phyloP scores from a whole-genome alignment of 495 filamentous ascomycete species.

The Apodospora peruviana region DNA sequence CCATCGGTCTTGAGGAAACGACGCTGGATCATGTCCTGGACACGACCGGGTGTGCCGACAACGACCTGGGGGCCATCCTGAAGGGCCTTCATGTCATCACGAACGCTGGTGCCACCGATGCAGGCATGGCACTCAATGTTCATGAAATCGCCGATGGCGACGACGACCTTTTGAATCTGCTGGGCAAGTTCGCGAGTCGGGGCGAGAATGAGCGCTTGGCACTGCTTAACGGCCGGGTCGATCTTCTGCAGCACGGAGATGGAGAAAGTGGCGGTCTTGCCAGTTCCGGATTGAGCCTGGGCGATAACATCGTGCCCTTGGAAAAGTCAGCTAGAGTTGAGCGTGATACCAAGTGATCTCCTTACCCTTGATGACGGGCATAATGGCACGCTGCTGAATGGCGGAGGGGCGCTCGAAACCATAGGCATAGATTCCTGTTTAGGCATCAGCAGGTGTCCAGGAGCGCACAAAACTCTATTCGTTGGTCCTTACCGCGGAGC shows the following conservation, averaged over 20 bases:
- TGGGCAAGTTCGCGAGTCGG: conserved; percentile 96
- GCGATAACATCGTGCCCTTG: conserved; percentile 96
- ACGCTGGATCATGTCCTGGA: conserved; percentile 98
- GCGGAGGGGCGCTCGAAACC: conserved; percentile 99
- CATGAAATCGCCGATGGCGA: conserved; percentile 98
- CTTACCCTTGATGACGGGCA: conserved; percentile 99
- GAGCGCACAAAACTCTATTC: conserved; percentile 5
- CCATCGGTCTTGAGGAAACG: conserved; percentile 86
- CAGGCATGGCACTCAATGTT: conserved; percentile 98
- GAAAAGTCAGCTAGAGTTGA: conserved; percentile 21
- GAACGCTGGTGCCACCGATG: conserved; percentile 95
- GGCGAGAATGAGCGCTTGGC: conserved; percentile 93
- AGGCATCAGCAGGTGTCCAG: conserved; percentile 11
- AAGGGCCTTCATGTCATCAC: conserved; percentile 94
- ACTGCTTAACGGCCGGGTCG: conserved; percentile 76
- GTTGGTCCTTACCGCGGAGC: conserved; percentile 71
- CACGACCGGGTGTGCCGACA: conserved; percentile 89
- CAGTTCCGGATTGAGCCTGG: conserved; percentile 97
- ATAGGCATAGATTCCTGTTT: conserved; percentile 96
- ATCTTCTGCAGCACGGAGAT: conserved; percentile 96
- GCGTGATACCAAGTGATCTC: conserved; percentile 10
- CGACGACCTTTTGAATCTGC: conserved; percentile 96
- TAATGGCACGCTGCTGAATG: conserved; percentile 98
- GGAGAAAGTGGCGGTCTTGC: conserved; percentile 98
- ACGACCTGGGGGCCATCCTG: conserved; percentile 97